Evolutionary conservation across 139 green algal genomes (phyloP).

Genomic region (Auxenochlorella protothecoides): DNA sequence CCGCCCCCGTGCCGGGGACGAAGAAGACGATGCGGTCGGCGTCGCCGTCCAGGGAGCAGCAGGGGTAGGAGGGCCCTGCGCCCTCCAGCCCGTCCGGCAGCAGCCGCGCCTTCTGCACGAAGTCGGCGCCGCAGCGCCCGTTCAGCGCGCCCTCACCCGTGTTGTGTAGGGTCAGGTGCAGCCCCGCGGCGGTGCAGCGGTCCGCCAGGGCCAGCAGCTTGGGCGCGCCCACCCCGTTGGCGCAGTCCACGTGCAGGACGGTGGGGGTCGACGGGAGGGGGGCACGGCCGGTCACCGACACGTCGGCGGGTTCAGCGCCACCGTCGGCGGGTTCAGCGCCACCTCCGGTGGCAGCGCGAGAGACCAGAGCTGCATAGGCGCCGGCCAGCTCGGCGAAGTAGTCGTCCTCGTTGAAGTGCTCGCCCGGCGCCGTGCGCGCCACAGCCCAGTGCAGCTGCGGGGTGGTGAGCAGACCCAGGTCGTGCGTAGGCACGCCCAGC

Average conservation of each 20-base stretch:
- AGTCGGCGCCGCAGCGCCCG: constrained; percentile 80
- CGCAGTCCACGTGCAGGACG: constrained; percentile 74
- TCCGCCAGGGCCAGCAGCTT: constrained; percentile 44
- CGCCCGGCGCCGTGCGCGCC: constrained; percentile 17
- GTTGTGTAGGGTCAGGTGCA: constrained; percentile 41
- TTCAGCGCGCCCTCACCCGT: constrained; percentile 58
- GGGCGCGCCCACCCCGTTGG: constrained; percentile 81
- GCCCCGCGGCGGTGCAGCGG: constrained; percentile 22
- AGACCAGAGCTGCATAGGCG: constrained; percentile 10
- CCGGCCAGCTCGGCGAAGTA: constrained; percentile 35
- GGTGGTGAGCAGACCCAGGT: constrained; percentile 74
- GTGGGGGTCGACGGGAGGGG: background rate
- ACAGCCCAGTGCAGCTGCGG: constrained; percentile 87
- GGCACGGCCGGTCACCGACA: too few relatives aligned
- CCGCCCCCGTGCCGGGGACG: constrained; percentile 3
- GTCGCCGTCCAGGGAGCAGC: constrained; percentile 86
- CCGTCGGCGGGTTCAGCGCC: too few relatives aligned
- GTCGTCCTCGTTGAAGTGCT: constrained; percentile 18
- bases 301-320: too few relatives aligned
- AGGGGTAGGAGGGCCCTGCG: constrained; percentile 13
- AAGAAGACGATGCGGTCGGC: constrained; percentile 96
- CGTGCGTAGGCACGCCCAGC: constrained; percentile 27
- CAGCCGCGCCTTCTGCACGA: constrained; percentile 81
- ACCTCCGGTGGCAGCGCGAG: too few relatives aligned
- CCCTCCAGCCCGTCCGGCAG: constrained; percentile 37